Base-by-base conservation (phyloP, 768 basidiomycete species). In the Amanita pallidorosea region DNA sequence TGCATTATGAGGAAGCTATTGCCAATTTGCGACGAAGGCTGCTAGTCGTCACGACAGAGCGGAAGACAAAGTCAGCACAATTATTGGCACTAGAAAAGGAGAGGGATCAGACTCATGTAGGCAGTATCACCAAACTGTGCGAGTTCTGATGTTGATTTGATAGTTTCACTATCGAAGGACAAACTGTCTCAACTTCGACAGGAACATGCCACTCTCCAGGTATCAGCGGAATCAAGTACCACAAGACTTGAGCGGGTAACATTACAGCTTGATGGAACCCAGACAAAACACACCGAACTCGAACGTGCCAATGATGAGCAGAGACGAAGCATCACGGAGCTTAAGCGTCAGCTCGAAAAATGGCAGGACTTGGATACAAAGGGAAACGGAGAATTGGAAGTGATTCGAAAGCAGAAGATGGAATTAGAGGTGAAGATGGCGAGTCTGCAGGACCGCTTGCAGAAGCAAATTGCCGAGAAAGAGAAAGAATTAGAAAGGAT, bases 351-450 rank as follows among this genome's bases (percentile, higher is more conserved):
- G 56, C 66, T 88, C 7, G 75, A 76, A 37, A 78, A 81, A 58
- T 87, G 83, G 84, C 73, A 84, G 58, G 72, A 63, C 23, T 63
- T 86, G 15, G 87, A 88, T 58, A 79, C 68, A 23, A 80, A 77
- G 44, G 83, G 79, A 43, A 79, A 74, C 9, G 75, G 69, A 15
- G 80, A 84, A 29, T 68, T 74, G 7, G 84, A 82, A 47, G 62
- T 65, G 5, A 64, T 74, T 47, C 72, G 79, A 37, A 81, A 79
- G 59, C 67, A 70, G 50, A 75, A 76, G 8, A 65, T 73, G 8
- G 75, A 80, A 29, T 67, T 87, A 9, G 81, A 88, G 51, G 64
- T 75, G 2, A 66, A 77, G 50, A 66, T 80, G 13, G 67, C 69
- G 49, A 73, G 77, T 35, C 62, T 81, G 7, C 70, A 73, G 56